Percentiles rank a stretch among this genome's conserved stretches.
These are phyloP conservation scores for Apodospora peruviana DNA, from an alignment of 495 filamentous ascomycete species.

Conservation along the genomic window DNA sequence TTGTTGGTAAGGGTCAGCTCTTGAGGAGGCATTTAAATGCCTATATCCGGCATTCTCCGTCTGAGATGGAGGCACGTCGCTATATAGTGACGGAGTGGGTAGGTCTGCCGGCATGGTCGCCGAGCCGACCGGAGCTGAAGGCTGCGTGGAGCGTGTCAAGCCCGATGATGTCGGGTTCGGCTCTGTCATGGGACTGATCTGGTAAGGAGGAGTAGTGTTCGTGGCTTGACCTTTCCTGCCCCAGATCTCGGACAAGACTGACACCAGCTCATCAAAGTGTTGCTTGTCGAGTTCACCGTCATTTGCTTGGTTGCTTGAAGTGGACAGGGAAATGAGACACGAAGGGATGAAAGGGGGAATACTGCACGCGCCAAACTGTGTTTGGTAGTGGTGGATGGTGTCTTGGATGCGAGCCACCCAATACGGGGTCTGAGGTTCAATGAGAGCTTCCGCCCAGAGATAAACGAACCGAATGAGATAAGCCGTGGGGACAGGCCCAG, in stretches of 20 bases:
- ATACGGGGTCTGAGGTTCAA: constrained; percentile 5
- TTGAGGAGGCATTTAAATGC: neutral
- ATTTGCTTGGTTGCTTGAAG: neutral
- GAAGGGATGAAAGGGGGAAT: constrained; percentile 15
- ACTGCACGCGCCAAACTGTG: constrained; percentile 11
- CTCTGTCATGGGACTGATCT: no score
- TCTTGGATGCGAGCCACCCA: constrained; percentile 8
- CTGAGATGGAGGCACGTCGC: no score
- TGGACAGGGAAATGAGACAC: constrained; percentile 11
- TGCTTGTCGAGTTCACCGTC: neutral
- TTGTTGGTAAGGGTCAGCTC: neutral
- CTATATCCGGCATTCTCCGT: no score
- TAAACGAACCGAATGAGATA: constrained; percentile 17
- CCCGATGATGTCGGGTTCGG: no score
- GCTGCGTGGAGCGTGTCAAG: no score
- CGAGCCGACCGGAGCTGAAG: no score
- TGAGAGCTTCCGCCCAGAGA: constrained; percentile 13
- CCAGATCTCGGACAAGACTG: constrained; percentile 1
- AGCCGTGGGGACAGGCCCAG: constrained; percentile 17
- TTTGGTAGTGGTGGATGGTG: constrained; percentile 15
- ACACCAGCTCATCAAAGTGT: neutral
- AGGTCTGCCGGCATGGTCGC: no score
- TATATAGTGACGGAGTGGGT: no score
- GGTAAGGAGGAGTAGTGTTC: no score
- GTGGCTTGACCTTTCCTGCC: neutral